phyloP scores from a whole-genome alignment of 768 basidiomycete species.

The Amanita jacksonii region DNA sequence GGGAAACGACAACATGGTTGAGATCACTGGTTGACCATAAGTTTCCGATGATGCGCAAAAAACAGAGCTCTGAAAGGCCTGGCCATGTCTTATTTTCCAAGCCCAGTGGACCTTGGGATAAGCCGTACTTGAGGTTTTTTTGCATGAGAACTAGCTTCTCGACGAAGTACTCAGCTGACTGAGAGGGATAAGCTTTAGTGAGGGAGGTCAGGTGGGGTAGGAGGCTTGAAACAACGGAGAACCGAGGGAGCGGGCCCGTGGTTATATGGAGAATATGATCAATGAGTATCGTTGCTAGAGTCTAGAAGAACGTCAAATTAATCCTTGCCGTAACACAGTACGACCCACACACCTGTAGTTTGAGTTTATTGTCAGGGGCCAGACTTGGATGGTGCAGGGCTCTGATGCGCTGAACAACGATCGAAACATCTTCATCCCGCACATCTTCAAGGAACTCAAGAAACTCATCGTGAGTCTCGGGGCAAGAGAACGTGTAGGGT shows the following conservation, averaged over 20 bases:
- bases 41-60: conserved; percentile 72
- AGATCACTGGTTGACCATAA: conserved; percentile 95
- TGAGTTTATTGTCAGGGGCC: conserved; percentile 85
- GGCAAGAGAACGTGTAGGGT: conserved; percentile 91
- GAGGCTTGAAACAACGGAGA: conserved; percentile 52
- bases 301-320: conserved; percentile 30
- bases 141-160: conserved; percentile 85
- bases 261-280: conserved; percentile 82
- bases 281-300: conserved; percentile 66
- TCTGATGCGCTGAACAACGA: conserved; percentile 83
- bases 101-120: conserved; percentile 57
- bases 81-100: conserved; percentile 80
- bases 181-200: conserved; percentile 71
- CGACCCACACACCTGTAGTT: conserved; percentile 60
- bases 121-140: conserved; percentile 81
- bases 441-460: conserved; percentile 70
- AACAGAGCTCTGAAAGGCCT: conserved; percentile 66
- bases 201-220: conserved; percentile 74
- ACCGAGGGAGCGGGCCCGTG: conserved; percentile 49
- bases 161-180: conserved; percentile 70
- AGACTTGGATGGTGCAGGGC: conserved; percentile 88
- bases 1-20: conserved; percentile 81
- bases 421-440: conserved; percentile 62
- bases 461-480: conserved; percentile 79
- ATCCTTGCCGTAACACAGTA: background rate